Percentiles rank a stretch among this genome's conserved stretches.
Evolutionary conservation across 2,329 filamentous ascomycete species (phyloP).

Genomic region (Coleophoma crateriformis): DNA sequence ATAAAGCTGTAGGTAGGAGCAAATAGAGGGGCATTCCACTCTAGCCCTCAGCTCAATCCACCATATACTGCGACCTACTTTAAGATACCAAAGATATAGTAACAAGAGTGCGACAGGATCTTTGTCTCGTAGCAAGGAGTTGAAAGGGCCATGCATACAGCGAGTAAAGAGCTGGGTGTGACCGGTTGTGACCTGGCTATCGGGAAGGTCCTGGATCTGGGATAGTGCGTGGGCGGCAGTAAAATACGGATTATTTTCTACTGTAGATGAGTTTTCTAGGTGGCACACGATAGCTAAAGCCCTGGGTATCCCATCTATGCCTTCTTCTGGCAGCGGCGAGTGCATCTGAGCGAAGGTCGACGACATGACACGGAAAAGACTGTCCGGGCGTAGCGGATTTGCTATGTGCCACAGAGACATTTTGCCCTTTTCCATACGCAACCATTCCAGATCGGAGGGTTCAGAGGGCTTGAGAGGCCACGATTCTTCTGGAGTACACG

Average conservation of each 20-base stretch:
- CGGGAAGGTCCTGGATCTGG: conserved; percentile 2
- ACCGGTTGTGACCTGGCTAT: conserved; percentile 33
- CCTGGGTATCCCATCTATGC: conserved; percentile 4
- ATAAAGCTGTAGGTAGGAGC: conserved; percentile 30
- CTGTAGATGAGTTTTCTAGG: conserved; percentile 11
- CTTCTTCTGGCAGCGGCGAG: conserved; percentile 21
- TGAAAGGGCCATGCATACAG: conserved; percentile 37
- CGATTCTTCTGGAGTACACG: conserved; percentile 32
- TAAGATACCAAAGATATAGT: conserved; percentile 49
- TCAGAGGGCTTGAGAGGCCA: conserved; percentile 47
- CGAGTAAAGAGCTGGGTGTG: conserved; percentile 40
- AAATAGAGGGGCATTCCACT: conserved; percentile 44
- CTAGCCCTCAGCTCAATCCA: conserved; percentile 39
- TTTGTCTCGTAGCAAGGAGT: conserved; percentile 37
- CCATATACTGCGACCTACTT: conserved; percentile 38
- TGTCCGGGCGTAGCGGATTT: conserved; percentile 6
- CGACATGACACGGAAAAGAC: conserved; percentile 5
- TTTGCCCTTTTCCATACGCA: conserved; percentile 52
- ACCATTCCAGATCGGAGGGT: conserved; percentile 46
- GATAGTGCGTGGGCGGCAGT: conserved; percentile 4
- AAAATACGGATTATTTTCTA: conserved; percentile 6
- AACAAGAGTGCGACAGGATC: conserved; percentile 47
- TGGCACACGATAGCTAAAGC: conserved; percentile 3
- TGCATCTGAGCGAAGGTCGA: conserved; percentile 24
- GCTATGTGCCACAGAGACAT: conserved; percentile 39